phyloP scores from a whole-genome alignment of 2,329 filamentous ascomycete species.

The Hypoxylon sp. region DNA sequence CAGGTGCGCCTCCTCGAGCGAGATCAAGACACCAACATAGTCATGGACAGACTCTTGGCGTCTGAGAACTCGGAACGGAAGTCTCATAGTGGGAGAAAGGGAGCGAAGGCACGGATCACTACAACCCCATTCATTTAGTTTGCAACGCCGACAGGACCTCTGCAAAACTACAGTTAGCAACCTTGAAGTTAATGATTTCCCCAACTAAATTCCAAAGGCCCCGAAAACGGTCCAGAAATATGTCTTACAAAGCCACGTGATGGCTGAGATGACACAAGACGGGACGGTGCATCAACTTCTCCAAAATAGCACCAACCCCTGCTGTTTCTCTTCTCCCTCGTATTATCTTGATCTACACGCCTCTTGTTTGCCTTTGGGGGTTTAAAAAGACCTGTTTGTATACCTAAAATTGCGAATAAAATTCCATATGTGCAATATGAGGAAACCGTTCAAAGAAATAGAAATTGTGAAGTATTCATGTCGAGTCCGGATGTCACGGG shows the following conservation, averaged over 20 bases:
- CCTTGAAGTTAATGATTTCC: slow-evolving; percentile 9
- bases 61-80: slow-evolving; percentile 44
- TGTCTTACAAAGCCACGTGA: slow-evolving; percentile 49
- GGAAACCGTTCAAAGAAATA: slow-evolving; percentile 10
- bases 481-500: slow-evolving; percentile 13
- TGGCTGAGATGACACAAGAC: slow-evolving; percentile 38
- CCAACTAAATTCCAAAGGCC: slow-evolving; percentile 11
- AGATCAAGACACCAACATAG: slow-evolving; percentile 67
- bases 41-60: slow-evolving; percentile 63
- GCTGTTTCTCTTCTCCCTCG: background rate
- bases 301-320: slow-evolving; percentile 26
- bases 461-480: slow-evolving; percentile 3
- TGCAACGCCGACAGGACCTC: slow-evolving; percentile 9
- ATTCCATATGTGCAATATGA: background rate
- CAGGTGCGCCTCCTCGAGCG: slow-evolving; percentile 69
- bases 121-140: slow-evolving; percentile 34
- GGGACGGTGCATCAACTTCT: slow-evolving; percentile 26
- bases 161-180: slow-evolving; percentile 10
- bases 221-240: slow-evolving; percentile 32
- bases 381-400: background rate
- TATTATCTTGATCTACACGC: slow-evolving; percentile 1
- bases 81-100: slow-evolving; percentile 32
- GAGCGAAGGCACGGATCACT: slow-evolving; percentile 18
- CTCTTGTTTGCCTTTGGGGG: slow-evolving; percentile 2
- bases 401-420: background rate